phyloP scores from a whole-genome alignment of 2,329 filamentous ascomycete genomes.

The Monilinia laxa region DNA sequence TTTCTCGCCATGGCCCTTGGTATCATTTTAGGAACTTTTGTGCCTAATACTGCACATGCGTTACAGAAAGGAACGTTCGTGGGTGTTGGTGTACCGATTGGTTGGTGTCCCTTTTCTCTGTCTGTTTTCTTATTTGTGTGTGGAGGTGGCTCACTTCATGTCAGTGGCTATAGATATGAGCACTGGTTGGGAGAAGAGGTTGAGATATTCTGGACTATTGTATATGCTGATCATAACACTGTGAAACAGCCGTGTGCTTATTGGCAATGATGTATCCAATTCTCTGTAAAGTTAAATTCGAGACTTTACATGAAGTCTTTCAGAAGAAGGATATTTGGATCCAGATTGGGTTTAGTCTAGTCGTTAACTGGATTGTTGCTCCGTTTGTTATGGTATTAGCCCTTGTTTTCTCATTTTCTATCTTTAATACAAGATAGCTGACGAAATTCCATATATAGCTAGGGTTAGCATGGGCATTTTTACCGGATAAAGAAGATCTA shows the following conservation, averaged over 20 bases:
- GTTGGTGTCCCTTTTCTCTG: conserved; percentile 42
- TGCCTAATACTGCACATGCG: conserved; percentile 53
- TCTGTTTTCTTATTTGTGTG: background rate
- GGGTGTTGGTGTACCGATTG: conserved; percentile 62
- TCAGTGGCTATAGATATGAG: background rate
- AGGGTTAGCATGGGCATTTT: conserved; percentile 64
- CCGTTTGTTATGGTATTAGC: conserved; percentile 69
- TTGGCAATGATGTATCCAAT: conserved; percentile 96
- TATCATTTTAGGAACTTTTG: conserved; percentile 63
- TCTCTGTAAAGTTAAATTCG: conserved; percentile 80
- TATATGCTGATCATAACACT: background rate
- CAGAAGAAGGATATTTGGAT: conserved; percentile 65
- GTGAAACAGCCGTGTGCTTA: conserved; percentile 64
- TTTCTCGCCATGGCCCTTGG: conserved; percentile 65
- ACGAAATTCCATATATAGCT: conserved; percentile 44
- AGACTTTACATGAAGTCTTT: conserved; percentile 68
- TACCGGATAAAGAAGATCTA: conserved; percentile 57
- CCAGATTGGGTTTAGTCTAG: conserved; percentile 73
- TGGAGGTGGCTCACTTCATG: background rate
- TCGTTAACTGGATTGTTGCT: conserved; percentile 81
- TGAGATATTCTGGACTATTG: background rate
- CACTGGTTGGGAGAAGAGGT: background rate
- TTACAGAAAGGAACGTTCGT: conserved; percentile 62
- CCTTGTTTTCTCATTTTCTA: background rate
- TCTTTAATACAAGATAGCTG: background rate